Evolutionary conservation across 495 filamentous ascomycete genomes (phyloP).

Genomic region (Talaromyces proteolyticus): DNA sequence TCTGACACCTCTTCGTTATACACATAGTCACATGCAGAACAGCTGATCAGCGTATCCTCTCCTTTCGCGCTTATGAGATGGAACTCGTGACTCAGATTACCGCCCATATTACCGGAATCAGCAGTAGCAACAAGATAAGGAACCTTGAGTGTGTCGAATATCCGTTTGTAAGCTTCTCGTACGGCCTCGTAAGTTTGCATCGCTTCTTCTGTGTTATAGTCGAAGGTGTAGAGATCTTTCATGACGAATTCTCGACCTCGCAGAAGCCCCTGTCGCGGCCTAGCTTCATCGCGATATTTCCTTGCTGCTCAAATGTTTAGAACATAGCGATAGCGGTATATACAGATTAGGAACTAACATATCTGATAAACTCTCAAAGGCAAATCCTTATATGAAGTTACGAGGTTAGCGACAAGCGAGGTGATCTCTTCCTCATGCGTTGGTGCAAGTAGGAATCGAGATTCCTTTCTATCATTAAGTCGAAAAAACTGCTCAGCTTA

Average conservation of each 20-base stretch:
- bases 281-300: conserved; percentile 89
- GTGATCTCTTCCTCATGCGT: conserved; percentile 99
- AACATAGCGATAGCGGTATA: neutral
- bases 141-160: conserved; percentile 80
- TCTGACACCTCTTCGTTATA: conserved; percentile 81
- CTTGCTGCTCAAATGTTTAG: conserved; percentile 48
- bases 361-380: conserved; percentile 90
- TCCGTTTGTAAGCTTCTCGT: conserved; percentile 56
- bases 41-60: conserved; percentile 80
- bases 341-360: conserved; percentile 46
- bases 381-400: conserved; percentile 82
- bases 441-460: conserved; percentile 73
- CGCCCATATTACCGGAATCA: conserved; percentile 94
- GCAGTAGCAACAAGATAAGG: conserved; percentile 82
- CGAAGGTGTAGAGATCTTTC: conserved; percentile 99
- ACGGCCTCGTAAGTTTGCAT: conserved; percentile 73
- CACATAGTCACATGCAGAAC: conserved; percentile 64
- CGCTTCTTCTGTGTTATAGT: conserved; percentile 58
- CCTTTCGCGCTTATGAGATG: conserved; percentile 76
- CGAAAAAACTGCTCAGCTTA: conserved; percentile 60
- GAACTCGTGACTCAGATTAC: conserved; percentile 88
- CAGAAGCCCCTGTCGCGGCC: conserved; percentile 82
- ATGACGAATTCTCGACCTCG: conserved; percentile 92
- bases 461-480: conserved; percentile 72
- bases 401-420: conserved; percentile 59